Percentiles rank a stretch among this genome's conserved stretches.
Conservation (phyloP, 2,329 filamentous ascomycete species). For the Cytospora mali region DNA sequence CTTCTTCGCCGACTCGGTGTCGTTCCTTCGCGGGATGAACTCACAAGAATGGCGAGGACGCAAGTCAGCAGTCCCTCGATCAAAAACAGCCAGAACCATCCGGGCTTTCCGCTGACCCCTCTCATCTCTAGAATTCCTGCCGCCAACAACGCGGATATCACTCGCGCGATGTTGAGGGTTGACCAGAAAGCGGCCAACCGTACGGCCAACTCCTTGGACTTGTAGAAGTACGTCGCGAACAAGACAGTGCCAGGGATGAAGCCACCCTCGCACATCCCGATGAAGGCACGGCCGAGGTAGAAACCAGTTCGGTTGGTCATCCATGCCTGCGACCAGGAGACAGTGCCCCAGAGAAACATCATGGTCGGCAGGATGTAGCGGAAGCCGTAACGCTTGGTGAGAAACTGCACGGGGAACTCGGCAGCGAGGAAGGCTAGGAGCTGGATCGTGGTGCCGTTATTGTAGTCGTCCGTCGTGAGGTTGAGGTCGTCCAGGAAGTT, state of each 20-base stretch:
- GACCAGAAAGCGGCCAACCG: slow-evolving; percentile 72
- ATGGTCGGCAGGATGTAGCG: slow-evolving; percentile 57
- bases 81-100: slow-evolving; percentile 59
- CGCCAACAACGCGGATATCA: slow-evolving; percentile 52
- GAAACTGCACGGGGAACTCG: slow-evolving; percentile 61
- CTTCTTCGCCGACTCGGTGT: not conserved
- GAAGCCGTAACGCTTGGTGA: slow-evolving; percentile 61
- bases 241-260: slow-evolving; percentile 64
- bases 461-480: slow-evolving; percentile 55
- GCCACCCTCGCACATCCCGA: slow-evolving; percentile 57
- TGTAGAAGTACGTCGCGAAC: slow-evolving; percentile 75
- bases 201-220: slow-evolving; percentile 64
- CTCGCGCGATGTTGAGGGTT: slow-evolving; percentile 45
- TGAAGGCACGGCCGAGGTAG: slow-evolving; percentile 53
- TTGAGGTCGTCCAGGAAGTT: slow-evolving; percentile 59
- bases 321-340: slow-evolving; percentile 54
- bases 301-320: slow-evolving; percentile 51
- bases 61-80: slow-evolving; percentile 50
- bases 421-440: slow-evolving; percentile 56
- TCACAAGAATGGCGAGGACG: slow-evolving; percentile 50
- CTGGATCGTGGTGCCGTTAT: slow-evolving; percentile 61
- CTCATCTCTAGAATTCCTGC: slow-evolving; percentile 53
- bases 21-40: slow-evolving; percentile 17
- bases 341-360: slow-evolving; percentile 54
- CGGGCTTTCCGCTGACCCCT: slow-evolving; percentile 49